A percentile compares a stretch with the other conserved stretches of the same genome.
phyloP scores from a whole-genome alignment of 2,329 filamentous ascomycete genomes.

The Didymosphaeria variabile region DNA sequence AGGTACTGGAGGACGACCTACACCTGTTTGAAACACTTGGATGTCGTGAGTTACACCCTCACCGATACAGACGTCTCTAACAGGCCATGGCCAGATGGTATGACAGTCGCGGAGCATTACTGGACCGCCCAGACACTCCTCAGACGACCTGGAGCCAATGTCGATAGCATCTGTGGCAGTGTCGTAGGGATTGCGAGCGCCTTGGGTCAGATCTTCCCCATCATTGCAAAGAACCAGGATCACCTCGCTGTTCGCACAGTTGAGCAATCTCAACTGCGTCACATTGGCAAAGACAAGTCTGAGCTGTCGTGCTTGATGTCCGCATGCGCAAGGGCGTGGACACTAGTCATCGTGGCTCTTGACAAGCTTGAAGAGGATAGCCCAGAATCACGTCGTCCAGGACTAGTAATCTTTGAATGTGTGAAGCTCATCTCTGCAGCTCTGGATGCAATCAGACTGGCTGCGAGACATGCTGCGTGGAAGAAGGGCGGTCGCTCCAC shows the following conservation, averaged over 20 bases:
- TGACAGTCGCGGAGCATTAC: constrained; percentile 35
- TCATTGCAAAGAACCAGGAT: constrained; percentile 31
- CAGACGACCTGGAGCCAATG: constrained; percentile 25
- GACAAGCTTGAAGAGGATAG: constrained; percentile 28
- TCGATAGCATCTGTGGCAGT: constrained; percentile 34
- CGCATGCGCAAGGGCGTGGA: constrained; percentile 42
- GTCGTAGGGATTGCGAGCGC: constrained; percentile 34
- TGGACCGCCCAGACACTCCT: constrained; percentile 42
- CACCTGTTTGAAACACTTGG: constrained; percentile 39
- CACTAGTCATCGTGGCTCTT: constrained; percentile 42
- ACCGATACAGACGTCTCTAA: constrained; percentile 15
- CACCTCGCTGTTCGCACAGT: constrained; percentile 26
- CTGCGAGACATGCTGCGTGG: constrained; percentile 33
- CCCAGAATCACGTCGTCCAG: constrained; percentile 25
- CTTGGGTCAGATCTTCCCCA: constrained; percentile 35
- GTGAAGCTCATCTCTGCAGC: constrained; percentile 50
- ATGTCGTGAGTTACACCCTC: constrained; percentile 23
- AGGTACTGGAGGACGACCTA: constrained; percentile 37
- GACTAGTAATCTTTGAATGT: constrained; percentile 41
- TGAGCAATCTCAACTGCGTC: constrained; percentile 17
- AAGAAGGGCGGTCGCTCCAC: constrained; percentile 21
- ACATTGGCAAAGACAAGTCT: constrained; percentile 35
- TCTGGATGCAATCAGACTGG: constrained; percentile 41
- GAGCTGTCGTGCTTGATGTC: constrained; percentile 38
- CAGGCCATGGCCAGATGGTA: constrained; percentile 26